Evolutionary conservation across 495 filamentous ascomycete genomes (phyloP).

Genomic region (Margaritispora aquatica): DNA sequence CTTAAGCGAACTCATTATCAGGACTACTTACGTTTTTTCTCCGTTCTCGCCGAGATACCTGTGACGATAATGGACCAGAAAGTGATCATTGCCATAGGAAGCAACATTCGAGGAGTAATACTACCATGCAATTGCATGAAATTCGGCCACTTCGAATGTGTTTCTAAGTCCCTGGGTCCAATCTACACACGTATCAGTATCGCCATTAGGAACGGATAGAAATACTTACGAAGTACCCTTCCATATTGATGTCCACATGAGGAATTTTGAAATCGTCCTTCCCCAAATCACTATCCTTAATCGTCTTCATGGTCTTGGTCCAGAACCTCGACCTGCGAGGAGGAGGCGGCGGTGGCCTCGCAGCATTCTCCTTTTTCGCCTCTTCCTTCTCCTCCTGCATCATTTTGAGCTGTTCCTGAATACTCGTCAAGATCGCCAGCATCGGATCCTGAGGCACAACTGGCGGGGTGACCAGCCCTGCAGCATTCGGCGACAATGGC

Average conservation of each 20-base stretch:
- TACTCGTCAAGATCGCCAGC: background rate
- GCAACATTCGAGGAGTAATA: slow-evolving; percentile 71
- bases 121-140: slow-evolving; percentile 77
- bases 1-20: too few species aligned
- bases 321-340: background rate
- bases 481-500: background rate
- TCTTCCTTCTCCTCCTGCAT: background rate
- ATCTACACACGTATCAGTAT: slow-evolving; percentile 19
- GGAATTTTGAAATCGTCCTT: background rate
- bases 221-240: background rate
- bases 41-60: slow-evolving; percentile 46
- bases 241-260: slow-evolving; percentile 2
- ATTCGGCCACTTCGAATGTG: slow-evolving; percentile 76
- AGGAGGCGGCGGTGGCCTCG: background rate
- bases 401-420: background rate
- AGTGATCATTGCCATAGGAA: slow-evolving; percentile 62
- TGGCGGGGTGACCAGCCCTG: background rate
- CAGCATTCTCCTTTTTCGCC: background rate
- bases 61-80: slow-evolving; percentile 67
- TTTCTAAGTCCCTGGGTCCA: slow-evolving; percentile 62
- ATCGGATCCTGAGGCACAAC: background rate
- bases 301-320: background rate
- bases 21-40: slow-evolving; percentile 19
- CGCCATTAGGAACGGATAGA: background rate
- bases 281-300: background rate